These are phyloP conservation scores for Teunomyces pallodes DNA, from an alignment of 805 yeast species.

Conservation along the genomic window DNA sequence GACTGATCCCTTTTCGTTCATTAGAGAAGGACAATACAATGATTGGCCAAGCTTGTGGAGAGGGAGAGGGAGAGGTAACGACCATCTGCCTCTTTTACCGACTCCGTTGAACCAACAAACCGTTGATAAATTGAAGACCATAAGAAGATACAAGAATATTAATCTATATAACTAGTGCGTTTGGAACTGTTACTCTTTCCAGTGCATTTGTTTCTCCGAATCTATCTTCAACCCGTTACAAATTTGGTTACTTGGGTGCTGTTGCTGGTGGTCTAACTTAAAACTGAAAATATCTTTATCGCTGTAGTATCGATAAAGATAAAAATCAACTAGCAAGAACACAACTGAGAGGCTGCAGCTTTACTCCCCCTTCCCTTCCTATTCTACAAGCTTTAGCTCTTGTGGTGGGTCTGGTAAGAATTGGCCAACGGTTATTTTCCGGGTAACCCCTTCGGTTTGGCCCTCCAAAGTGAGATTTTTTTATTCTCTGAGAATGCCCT, in stretches of 20 bases:
- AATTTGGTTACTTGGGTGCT: neutral
- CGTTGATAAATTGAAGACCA: neutral
- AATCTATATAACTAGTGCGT: neutral
- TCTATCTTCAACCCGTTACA: neutral
- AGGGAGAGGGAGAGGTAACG: neutral
- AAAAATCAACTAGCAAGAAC: neutral
- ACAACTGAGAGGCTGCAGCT: neutral
- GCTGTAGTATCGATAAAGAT: conserved; percentile 3
- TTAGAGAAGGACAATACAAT: neutral
- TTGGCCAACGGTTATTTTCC: neutral
- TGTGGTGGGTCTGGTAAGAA: neutral
- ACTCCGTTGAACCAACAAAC: neutral
- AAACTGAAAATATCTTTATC: neutral
- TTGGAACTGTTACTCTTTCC: neutral
- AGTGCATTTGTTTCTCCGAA: neutral
- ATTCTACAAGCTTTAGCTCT: too few relatives aligned
- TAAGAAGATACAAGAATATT: neutral
- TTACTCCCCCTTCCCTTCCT: neutral
- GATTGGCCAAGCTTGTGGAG: neutral
- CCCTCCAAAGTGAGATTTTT: neutral
- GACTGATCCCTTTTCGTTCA: neutral
- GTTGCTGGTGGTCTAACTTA: neutral
- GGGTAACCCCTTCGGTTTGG: neutral
- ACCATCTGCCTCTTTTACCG: neutral
- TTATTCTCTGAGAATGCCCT: neutral